Base-by-base conservation (phyloP, 345 rosid species). In the Tarenaya hassleriana region DNA sequence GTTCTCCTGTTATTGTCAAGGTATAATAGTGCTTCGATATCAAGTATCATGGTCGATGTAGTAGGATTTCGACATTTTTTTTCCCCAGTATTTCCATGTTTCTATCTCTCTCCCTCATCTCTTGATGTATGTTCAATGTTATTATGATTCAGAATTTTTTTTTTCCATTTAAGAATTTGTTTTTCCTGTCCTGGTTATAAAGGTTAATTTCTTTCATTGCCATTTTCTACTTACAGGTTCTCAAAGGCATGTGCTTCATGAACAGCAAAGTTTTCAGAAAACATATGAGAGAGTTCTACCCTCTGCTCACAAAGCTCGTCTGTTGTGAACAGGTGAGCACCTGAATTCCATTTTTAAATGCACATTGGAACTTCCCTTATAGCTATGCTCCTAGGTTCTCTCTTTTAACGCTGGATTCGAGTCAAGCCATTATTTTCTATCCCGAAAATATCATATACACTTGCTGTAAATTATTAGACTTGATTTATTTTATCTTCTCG, bases 191-290 rank as follows among this genome's bases (percentile, higher is more conserved):
- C n/a, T n/a, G n/a, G n/a, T n/a, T n/a, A n/a, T n/a, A n/a, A n/a
- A n/a, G n/a, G n/a, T n/a, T n/a, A n/a, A n/a, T n/a, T n/a, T n/a
- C n/a, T n/a, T n/a, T n/a, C n/a, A n/a, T n/a, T n/a, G n/a, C n/a
- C n/a, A n/a, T n/a, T n/a, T n/a, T n/a, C n/a, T 62, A 34, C 31
- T 73, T 63, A 56, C 75, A 91, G 98, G 94, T 91, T 66, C 82
- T 92, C 41, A 81, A 76, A 74, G 86, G 97, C 69, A 92, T 92
- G 98, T 88, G 86, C 75, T 81, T 55, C 51, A 92, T 92, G 97
- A 81, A 80, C 76, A 79, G 63, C 61, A 67, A 74, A 65, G 81
- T 92, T 56, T 92, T 88, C 76, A 75, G 74, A 74, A 75, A 81
- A 61, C 94, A 92, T 73, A 75, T 88, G 58, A 74, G 97, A 65